phyloP scores from a whole-genome alignment of 768 basidiomycete species.

The Kwoniella dejecticola region DNA sequence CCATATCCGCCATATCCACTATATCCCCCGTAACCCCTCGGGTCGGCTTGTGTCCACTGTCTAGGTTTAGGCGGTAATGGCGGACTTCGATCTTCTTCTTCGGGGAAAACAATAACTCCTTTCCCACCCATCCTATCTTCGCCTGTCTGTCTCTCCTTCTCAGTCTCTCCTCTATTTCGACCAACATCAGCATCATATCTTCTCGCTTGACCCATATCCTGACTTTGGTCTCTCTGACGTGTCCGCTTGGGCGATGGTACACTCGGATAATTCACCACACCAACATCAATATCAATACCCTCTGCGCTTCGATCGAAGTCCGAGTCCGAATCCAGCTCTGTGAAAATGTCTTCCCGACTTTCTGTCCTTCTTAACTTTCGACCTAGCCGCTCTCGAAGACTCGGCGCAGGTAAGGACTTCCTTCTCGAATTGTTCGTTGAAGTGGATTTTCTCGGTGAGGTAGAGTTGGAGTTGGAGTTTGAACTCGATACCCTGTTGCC shows the following conservation, averaged over 20 bases:
- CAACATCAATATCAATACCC: background rate
- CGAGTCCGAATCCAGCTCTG: conserved; percentile 27
- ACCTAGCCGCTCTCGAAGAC: conserved; percentile 8
- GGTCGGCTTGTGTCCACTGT: background rate
- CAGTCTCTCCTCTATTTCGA: too few relatives aligned
- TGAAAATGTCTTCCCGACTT: conserved; percentile 36
- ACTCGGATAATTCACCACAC: background rate
- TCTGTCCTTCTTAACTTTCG: conserved; percentile 18
- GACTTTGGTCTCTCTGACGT: background rate
- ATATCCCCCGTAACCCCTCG: background rate
- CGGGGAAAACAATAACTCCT: conserved; percentile 21
- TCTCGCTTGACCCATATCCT: background rate
- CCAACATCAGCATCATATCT: background rate
- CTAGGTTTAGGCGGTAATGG: background rate
- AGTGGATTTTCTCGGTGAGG: background rate
- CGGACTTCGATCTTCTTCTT: background rate
- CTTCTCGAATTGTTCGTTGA: background rate
- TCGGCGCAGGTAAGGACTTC: background rate
- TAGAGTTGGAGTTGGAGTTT: too few relatives aligned
- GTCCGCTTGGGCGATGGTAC: background rate
- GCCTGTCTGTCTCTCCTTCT: too few relatives aligned
- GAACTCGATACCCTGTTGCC: background rate
- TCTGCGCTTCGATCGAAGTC: background rate
- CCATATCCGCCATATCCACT: too few relatives aligned
- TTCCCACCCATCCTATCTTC: conserved; percentile 7